Conservation (phyloP, 73 alveolate genomes). For the Halteria grandinella region DNA sequence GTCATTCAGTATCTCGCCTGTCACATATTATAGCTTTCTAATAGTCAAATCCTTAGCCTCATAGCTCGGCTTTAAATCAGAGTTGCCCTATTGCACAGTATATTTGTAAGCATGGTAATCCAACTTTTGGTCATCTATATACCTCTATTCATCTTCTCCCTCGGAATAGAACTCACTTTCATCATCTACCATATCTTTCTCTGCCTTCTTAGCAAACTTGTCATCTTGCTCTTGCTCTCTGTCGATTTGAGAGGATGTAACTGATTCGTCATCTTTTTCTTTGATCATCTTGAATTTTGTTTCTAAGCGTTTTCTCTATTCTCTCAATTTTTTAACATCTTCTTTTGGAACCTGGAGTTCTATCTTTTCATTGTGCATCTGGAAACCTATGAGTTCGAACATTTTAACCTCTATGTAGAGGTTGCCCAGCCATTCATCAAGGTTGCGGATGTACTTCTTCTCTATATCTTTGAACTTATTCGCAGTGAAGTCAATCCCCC, state of each 20-base stretch:
- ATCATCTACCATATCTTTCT: conserved; percentile 20
- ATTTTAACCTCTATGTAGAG: conserved; percentile 60
- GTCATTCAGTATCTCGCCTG: conserved; percentile 64
- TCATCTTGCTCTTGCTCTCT: neutral
- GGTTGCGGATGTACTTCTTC: conserved; percentile 58
- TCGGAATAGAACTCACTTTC: conserved; percentile 17
- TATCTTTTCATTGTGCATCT: conserved; percentile 34
- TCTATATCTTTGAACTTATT: conserved; percentile 76
- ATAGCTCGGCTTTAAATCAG: conserved; percentile 3
- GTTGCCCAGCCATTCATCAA: conserved; percentile 79
- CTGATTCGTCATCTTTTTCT: conserved; percentile 16
- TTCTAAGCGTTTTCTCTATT: conserved; percentile 11
- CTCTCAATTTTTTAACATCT: conserved; percentile 12
- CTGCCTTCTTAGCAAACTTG: neutral
- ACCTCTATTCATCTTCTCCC: neutral
- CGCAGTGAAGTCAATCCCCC: conserved; percentile 44
- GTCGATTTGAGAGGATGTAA: neutral
- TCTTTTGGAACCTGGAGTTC: conserved; percentile 31
- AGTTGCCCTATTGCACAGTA: neutral
- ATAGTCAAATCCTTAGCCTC: conserved; percentile 28
- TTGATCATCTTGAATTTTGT: too few relatives aligned
- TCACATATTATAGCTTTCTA: conserved; percentile 57
- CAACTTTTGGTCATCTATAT: neutral
- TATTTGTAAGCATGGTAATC: conserved; percentile 16
- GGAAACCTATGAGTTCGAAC: conserved; percentile 53